Evolutionary conservation across 2,329 filamentous ascomycete genomes (phyloP), one percentile per base, ranked within the genome.

Genomic region (Pyrenochaeta sp.): DNA sequence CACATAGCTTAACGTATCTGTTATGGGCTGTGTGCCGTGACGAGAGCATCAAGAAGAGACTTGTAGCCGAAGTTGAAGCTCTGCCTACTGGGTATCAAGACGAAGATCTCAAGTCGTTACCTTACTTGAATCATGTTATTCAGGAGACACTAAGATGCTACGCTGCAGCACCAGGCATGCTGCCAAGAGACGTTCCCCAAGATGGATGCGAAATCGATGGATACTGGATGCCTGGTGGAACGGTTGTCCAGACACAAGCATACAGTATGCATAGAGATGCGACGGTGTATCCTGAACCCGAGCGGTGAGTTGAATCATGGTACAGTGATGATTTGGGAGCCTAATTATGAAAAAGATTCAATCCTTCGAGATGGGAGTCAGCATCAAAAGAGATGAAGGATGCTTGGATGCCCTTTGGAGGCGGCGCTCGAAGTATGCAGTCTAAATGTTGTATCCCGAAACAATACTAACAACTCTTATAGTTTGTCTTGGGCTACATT

Each of bases 1-100:
- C 82, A 1, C 74, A 77, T 11, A 80, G 80, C 0, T 54, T 85
- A 37, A 84, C 82, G 0, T 84, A 83, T 49, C 64, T 82, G 0
- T 60, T 79, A 5, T 83, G 77, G 77, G 60, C 68, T 2, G 51
- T 64, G 7, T 51, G 50, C 23, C 31, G 40, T 11, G 12, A 62
- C 15, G 14, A 31, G 2, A 17, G 33, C 1, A 29, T 64, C 4
- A 49, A 55, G 51, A 20, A 17, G 7, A 45, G 33, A 17, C 46
- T 64, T 5, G 56, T 46, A 4, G 35, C 46, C n/a, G 61, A 64
- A 36, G 23, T 64, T 3, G 21, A 15, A 14, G 20, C 4, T 4
- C 35, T 61, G 10, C 33, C 36, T 11, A 42, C 51, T 7, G 32
- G 39, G 1, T 45, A 37, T 12, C 11, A 15, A 4, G 10, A 48